Percentiles rank a stretch among this genome's conserved stretches.
These are phyloP conservation scores for Candida mesenterica DNA, from an alignment of 1,139 yeast species.

Conservation along the genomic window DNA sequence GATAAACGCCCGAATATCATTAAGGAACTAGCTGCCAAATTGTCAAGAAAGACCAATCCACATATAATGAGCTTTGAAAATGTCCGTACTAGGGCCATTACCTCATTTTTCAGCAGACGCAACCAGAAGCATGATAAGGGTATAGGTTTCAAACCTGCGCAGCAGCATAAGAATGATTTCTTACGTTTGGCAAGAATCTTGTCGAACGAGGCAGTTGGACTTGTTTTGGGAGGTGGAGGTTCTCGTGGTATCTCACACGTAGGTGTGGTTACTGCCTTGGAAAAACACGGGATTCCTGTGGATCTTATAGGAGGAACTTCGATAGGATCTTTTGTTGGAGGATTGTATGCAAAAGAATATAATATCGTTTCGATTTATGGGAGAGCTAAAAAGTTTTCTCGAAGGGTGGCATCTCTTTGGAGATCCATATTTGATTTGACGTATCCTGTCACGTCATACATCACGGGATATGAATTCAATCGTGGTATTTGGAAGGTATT, in stretches of 20 bases:
- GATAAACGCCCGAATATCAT: constrained; percentile 25
- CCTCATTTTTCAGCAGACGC: constrained; percentile 13
- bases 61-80: constrained; percentile 32
- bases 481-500: constrained; percentile 95
- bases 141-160: constrained; percentile 35
- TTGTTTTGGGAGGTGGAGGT: constrained; percentile 97
- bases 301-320: constrained; percentile 96
- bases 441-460: constrained; percentile 89
- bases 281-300: constrained; percentile 88
- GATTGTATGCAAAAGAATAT: constrained; percentile 87
- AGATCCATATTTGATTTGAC: constrained; percentile 80
- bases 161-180: constrained; percentile 81
- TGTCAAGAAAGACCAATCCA: constrained; percentile 36
- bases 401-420: constrained; percentile 84
- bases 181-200: constrained; percentile 82
- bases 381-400: constrained; percentile 81
- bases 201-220: constrained; percentile 91
- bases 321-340: constrained; percentile 94
- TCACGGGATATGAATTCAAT: constrained; percentile 96
- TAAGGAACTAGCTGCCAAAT: constrained; percentile 38
- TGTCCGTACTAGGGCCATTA: background rate
- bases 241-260: constrained; percentile 93
- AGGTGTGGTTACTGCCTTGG: constrained; percentile 91
- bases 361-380: constrained; percentile 91
- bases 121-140: constrained; percentile 24